These are phyloP conservation scores for Leccinum subrobustum DNA, from an alignment of 1,284 basidiomycete genomes.

Conservation along the genomic window DNA sequence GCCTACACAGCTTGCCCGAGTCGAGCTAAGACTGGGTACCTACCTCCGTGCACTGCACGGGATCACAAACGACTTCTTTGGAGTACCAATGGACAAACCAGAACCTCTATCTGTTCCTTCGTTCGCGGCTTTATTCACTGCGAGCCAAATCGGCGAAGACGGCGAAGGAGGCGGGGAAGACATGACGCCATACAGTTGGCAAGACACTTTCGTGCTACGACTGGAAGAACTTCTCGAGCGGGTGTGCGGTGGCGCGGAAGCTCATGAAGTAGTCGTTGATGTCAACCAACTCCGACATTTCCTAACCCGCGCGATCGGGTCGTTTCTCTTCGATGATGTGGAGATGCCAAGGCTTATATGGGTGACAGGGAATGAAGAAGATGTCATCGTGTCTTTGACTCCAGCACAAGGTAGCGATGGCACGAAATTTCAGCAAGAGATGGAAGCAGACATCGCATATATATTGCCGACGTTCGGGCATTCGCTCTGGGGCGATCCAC, in stretches of 20 bases:
- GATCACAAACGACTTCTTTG: constrained; percentile 73
- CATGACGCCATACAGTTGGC: constrained; percentile 60
- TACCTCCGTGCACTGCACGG: constrained; percentile 60
- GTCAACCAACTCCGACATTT: constrained; percentile 46
- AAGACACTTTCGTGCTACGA: constrained; percentile 61
- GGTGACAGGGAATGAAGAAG: constrained; percentile 56
- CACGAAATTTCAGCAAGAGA: constrained; percentile 13
- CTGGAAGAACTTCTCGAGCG: constrained; percentile 54
- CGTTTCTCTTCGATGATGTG: constrained; percentile 72
- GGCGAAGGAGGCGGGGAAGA: constrained; percentile 31
- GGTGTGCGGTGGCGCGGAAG: constrained; percentile 17
- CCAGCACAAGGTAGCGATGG: not conserved
- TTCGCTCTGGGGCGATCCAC: constrained; percentile 73
- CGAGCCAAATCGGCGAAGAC: constrained; percentile 2
- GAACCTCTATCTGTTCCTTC: constrained; percentile 23
- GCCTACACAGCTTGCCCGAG: constrained; percentile 39
- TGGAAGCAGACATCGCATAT: constrained; percentile 36
- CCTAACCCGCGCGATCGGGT: constrained; percentile 67
- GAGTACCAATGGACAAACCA: constrained; percentile 40
- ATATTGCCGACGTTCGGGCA: constrained; percentile 52
- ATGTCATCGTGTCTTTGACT: constrained; percentile 43
- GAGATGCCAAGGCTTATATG: constrained; percentile 65
- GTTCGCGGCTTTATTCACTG: constrained; percentile 12
- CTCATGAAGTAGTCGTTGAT: constrained; percentile 20
- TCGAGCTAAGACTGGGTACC: constrained; percentile 58